Conservation (phyloP, 2,329 filamentous ascomycete genomes). For the Exophiala spinifera region DNA sequence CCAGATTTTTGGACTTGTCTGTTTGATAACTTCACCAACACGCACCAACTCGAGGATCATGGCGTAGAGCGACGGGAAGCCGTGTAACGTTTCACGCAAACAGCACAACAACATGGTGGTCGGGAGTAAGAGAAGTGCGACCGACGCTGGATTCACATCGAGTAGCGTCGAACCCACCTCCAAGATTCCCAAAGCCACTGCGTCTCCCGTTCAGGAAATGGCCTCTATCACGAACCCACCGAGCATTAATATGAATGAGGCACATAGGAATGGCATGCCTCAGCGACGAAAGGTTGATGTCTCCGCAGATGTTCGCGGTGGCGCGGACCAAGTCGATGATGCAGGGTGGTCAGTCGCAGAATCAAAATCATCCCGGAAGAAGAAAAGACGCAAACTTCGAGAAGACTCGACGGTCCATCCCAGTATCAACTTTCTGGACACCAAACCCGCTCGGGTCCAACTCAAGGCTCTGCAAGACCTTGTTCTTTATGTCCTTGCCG, state of each 20-base stretch:
- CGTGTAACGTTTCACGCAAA: too few relatives aligned
- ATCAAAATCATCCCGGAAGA: constrained; percentile 21
- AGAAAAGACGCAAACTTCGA: constrained; percentile 18
- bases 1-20: too few relatives aligned
- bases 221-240: neutral
- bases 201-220: neutral
- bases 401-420: constrained; percentile 4
- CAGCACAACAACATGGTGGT: constrained; percentile 3
- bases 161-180: neutral
- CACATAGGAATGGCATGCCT: too few relatives aligned
- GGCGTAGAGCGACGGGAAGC: too few relatives aligned
- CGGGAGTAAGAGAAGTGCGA: constrained; percentile 12
- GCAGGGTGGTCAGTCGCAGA: constrained; percentile 16
- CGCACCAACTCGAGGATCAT: neutral
- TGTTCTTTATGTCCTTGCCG: constrained; percentile 60
- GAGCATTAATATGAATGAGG: neutral
- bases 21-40: too few relatives aligned
- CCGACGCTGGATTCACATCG: constrained; percentile 9
- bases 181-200: neutral
- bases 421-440: constrained; percentile 18
- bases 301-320: too few relatives aligned
- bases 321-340: neutral
- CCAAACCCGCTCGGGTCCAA: constrained; percentile 39
- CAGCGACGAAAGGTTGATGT: too few relatives aligned
- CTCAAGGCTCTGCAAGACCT: constrained; percentile 58